These are phyloP conservation scores for Astrocystis sublimbata DNA, from an alignment of 495 filamentous ascomycete species.

Conservation along the genomic window DNA sequence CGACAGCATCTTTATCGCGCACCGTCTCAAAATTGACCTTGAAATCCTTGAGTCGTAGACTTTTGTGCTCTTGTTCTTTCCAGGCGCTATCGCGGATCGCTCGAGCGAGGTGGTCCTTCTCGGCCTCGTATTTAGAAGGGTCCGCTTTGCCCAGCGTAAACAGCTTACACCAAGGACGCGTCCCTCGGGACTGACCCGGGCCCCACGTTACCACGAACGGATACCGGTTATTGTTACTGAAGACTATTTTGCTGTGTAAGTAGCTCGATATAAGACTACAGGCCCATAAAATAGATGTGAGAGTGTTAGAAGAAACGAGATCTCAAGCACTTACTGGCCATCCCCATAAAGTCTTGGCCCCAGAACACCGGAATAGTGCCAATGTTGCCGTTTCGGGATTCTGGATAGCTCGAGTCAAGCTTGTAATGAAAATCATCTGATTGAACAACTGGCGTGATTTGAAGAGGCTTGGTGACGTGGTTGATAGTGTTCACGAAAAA, in stretches of 20 bases:
- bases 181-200: not conserved
- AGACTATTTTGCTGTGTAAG: not conserved
- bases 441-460: not conserved
- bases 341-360: not conserved
- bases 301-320: not conserved
- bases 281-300: not conserved
- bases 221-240: slow-evolving; percentile 1
- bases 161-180: not conserved
- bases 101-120: not conserved
- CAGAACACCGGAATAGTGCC: not conserved
- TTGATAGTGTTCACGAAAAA: not conserved
- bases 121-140: not conserved
- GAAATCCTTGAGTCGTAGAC: not conserved
- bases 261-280: not conserved
- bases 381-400: slow-evolving; percentile 1
- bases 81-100: not conserved
- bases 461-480: not conserved
- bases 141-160: not conserved
- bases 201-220: not conserved
- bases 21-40: not conserved
- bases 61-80: not conserved
- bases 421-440: not conserved
- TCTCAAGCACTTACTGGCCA: not conserved
- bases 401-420: not conserved
- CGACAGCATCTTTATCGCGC: not conserved